Evolutionary conservation across 1,284 basidiomycete species (phyloP).

Genomic region (Leccinum angustisporum): DNA sequence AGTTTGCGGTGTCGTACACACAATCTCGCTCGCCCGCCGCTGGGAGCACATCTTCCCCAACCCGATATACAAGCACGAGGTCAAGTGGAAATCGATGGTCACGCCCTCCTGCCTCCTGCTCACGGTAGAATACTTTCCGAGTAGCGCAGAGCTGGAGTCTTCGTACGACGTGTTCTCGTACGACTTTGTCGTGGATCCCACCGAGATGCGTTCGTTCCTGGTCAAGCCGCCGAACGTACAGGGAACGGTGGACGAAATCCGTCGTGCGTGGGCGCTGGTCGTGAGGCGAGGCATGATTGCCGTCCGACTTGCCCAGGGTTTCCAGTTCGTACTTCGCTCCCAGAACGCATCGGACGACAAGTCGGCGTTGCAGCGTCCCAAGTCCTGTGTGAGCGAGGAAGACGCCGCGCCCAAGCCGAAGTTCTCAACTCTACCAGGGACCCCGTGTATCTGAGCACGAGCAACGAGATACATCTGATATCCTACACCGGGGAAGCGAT

Average conservation of each 20-base stretch:
- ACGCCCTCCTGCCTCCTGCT: slow-evolving; percentile 88
- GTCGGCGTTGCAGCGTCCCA: slow-evolving; percentile 45
- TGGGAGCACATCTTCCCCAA: slow-evolving; percentile 90
- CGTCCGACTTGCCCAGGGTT: slow-evolving; percentile 91
- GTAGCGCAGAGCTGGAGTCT: slow-evolving; percentile 70
- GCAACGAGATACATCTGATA: slow-evolving; percentile 93
- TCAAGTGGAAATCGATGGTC: slow-evolving; percentile 90
- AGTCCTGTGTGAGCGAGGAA: slow-evolving; percentile 58
- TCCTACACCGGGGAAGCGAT: slow-evolving; percentile 86
- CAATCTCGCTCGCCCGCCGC: slow-evolving; percentile 73
- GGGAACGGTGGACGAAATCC: slow-evolving; percentile 54
- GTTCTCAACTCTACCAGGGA: slow-evolving; percentile 64
- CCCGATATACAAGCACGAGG: slow-evolving; percentile 77
- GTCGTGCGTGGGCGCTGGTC: slow-evolving; percentile 73
- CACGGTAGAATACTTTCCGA: slow-evolving; percentile 89
- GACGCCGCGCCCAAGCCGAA: slow-evolving; percentile 58
- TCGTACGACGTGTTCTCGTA: slow-evolving; percentile 83
- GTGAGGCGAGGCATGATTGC: slow-evolving; percentile 95
- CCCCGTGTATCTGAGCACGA: slow-evolving; percentile 90
- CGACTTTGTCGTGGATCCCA: slow-evolving; percentile 75
- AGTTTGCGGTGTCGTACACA: slow-evolving; percentile 52
- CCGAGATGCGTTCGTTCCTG: slow-evolving; percentile 80
- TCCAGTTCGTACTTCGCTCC: slow-evolving; percentile 82
- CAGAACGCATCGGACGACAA: slow-evolving; percentile 32
- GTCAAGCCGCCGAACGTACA: slow-evolving; percentile 58